These are phyloP conservation scores for Neurospora sp. DNA, from an alignment of 495 filamentous ascomycete species.

Conservation along the genomic window DNA sequence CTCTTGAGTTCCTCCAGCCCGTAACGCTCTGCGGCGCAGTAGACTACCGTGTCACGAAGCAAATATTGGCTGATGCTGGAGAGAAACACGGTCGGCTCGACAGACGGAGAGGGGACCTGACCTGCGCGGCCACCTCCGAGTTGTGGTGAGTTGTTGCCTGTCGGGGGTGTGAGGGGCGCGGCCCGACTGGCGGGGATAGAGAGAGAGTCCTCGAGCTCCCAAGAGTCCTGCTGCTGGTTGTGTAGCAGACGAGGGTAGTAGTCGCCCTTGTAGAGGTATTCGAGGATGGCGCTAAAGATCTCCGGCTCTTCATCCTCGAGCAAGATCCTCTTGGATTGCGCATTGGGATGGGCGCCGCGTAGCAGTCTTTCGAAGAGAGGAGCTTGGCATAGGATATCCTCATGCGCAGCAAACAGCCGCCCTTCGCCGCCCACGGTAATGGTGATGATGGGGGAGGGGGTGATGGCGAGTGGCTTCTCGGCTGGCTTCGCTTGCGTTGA, in stretches of 20 bases:
- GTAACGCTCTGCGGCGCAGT: constrained; percentile 82
- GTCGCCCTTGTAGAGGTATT: constrained; percentile 91
- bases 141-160: constrained; percentile 24
- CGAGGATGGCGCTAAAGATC: constrained; percentile 80
- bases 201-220: constrained; percentile 60
- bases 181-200: constrained; percentile 11
- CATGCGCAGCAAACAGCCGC: constrained; percentile 85
- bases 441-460: constrained; percentile 68
- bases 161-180: constrained; percentile 24
- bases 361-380: constrained; percentile 63
- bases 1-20: constrained; percentile 78
- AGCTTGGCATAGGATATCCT: constrained; percentile 73
- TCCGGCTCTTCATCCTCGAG: constrained; percentile 82
- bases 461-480: constrained; percentile 22
- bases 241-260: constrained; percentile 73
- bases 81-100: constrained; percentile 64
- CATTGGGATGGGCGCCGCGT: constrained; percentile 51
- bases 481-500: constrained; percentile 37
- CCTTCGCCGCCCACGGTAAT: constrained; percentile 69
- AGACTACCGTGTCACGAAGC: constrained; percentile 82
- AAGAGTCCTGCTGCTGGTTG: constrained; percentile 55
- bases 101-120: constrained; percentile 28
- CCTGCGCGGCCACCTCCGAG: constrained; percentile 44
- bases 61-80: constrained; percentile 57
- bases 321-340: constrained; percentile 55